phyloP scores from a whole-genome alignment of 257 asterid species.

The Salvia hispanica region DNA sequence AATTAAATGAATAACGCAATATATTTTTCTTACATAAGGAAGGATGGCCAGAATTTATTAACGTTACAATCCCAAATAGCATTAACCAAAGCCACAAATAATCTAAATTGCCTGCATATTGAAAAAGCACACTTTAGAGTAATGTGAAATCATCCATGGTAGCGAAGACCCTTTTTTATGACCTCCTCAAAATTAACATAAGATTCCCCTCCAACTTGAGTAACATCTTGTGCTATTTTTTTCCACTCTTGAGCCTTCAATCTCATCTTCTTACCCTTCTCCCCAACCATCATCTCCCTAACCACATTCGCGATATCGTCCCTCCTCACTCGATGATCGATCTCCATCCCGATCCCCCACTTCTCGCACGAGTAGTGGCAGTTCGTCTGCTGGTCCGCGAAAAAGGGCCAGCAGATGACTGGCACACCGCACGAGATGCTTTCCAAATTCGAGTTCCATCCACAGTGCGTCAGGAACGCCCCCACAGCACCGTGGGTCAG shows the following conservation, averaged over 20 bases:
- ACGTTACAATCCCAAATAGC: background rate
- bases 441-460: slow-evolving; percentile 58
- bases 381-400: slow-evolving; percentile 58
- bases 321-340: slow-evolving; percentile 46
- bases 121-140: slow-evolving; percentile 18
- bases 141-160: slow-evolving; percentile 10
- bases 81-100: background rate
- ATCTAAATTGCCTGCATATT: background rate
- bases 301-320: slow-evolving; percentile 44
- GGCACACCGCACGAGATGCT: slow-evolving; percentile 47
- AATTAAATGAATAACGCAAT: no score
- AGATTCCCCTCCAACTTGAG: slow-evolving; percentile 47
- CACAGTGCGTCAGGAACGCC: slow-evolving; percentile 50
- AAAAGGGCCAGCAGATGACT: slow-evolving; percentile 59
- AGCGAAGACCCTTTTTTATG: slow-evolving; percentile 34
- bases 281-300: slow-evolving; percentile 46
- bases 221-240: slow-evolving; percentile 45
- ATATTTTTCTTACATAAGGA: no score
- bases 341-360: slow-evolving; percentile 59
- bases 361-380: slow-evolving; percentile 44
- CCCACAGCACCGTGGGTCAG: slow-evolving; percentile 45
- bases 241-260: slow-evolving; percentile 55
- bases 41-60: background rate
- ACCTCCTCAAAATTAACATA: slow-evolving; percentile 39
- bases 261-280: slow-evolving; percentile 48